Evolutionary conservation across 257 asterid species (phyloP).

Genomic region (Ilex aquifolium): DNA sequence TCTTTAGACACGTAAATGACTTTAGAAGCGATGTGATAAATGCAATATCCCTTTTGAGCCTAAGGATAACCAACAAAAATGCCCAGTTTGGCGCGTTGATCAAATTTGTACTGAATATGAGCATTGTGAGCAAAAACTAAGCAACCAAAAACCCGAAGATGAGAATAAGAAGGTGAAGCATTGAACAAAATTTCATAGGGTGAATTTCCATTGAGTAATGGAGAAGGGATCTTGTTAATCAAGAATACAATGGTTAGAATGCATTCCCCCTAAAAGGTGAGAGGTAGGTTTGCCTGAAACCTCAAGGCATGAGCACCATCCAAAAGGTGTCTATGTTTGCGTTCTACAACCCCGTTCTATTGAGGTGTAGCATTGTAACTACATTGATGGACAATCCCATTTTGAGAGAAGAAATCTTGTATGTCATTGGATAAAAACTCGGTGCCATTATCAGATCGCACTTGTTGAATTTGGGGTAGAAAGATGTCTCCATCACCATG

Average conservation of each 20-base stretch:
- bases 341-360: constrained; percentile 10
- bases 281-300: constrained; percentile 6
- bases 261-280: constrained; percentile 9
- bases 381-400: constrained; percentile 2
- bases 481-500: too few relatives aligned
- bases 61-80: too few relatives aligned
- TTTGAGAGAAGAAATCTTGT: not conserved
- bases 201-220: too few relatives aligned
- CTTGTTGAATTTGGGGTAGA: not conserved
- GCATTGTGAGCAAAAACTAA: too few relatives aligned
- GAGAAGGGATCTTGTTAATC: not conserved
- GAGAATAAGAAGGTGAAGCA: too few relatives aligned
- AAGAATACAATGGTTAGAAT: not conserved
- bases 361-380: constrained; percentile 5
- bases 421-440: not conserved
- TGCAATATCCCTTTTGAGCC: too few relatives aligned
- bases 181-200: too few relatives aligned
- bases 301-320: not conserved
- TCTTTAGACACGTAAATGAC: too few relatives aligned
- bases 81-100: too few relatives aligned
- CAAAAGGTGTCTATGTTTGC: constrained; percentile 3
- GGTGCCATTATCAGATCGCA: not conserved
- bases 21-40: too few relatives aligned
- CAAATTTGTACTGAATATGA: too few relatives aligned
- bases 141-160: too few relatives aligned